A percentile compares a stretch with the other conserved stretches of the same genome.
phyloP scores from a whole-genome alignment of 768 basidiomycete genomes.

The Hydnum rufescens region DNA sequence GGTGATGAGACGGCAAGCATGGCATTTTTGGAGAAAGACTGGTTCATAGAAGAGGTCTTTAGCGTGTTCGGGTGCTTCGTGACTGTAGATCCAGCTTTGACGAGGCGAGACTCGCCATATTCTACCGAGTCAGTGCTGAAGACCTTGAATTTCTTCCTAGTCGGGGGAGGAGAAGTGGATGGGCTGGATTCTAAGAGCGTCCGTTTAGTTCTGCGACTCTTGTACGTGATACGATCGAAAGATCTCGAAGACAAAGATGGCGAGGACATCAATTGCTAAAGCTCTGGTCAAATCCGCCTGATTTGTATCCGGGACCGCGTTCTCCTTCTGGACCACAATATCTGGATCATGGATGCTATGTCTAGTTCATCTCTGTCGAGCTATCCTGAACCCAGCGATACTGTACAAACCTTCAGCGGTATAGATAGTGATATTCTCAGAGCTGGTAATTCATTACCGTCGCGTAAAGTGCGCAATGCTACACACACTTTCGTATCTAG shows the following conservation, averaged over 20 bases:
- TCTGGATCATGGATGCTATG: not conserved
- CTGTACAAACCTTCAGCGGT: too few species aligned
- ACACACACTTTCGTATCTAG: not conserved
- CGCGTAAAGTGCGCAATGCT: not conserved
- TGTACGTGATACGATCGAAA: not conserved
- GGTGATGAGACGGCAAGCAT: not conserved
- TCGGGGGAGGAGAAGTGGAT: not conserved
- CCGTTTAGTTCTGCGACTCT: not conserved
- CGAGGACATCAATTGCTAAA: not conserved
- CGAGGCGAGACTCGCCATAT: not conserved
- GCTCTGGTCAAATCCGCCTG: not conserved
- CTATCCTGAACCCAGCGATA: not conserved
- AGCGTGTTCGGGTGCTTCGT: not conserved
- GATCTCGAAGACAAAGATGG: not conserved
- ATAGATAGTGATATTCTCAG: not conserved
- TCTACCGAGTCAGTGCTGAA: not conserved
- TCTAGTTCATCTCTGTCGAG: not conserved
- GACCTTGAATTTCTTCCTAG: not conserved
- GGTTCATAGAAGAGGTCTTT: not conserved
- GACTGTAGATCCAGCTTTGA: not conserved
- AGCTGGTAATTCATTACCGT: not conserved
- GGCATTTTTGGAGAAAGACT: not conserved
- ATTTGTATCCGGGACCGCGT: not conserved
- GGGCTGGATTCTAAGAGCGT: not conserved
- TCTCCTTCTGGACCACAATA: not conserved